Evolutionary conservation across 179 eudicot genomes (phyloP).

Genomic region (Gypsophila paniculata): DNA sequence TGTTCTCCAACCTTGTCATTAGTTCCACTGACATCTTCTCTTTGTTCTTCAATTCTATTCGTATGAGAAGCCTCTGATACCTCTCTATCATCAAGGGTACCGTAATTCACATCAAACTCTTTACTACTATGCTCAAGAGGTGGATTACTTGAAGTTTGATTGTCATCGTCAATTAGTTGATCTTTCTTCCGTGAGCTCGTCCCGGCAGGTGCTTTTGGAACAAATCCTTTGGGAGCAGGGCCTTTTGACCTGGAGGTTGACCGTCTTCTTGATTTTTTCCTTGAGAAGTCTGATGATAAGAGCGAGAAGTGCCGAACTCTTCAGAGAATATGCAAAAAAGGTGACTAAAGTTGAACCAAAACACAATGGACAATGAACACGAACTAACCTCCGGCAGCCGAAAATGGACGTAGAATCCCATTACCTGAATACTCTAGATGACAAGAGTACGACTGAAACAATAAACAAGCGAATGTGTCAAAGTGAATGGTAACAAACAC

Average conservation of each 20-base stretch:
- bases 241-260: constrained; percentile 47
- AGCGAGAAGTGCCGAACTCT: constrained; percentile 9
- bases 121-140: constrained; percentile 29
- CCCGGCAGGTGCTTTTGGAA: constrained; percentile 54
- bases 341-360: constrained; percentile 5
- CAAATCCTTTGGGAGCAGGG: constrained; percentile 56
- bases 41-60: constrained; percentile 30
- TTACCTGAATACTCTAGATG: constrained; percentile 31
- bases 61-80: constrained; percentile 23
- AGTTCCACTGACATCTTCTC: constrained; percentile 25
- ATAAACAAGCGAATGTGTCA: constrained; percentile 2
- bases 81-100: constrained; percentile 28
- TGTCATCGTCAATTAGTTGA: constrained; percentile 38
- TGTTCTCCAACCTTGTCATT: constrained; percentile 28
- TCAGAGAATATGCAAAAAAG: constrained; percentile 1
- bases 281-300: constrained; percentile 54
- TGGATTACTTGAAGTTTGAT: constrained; percentile 30
- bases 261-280: constrained; percentile 45
- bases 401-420: constrained; percentile 39
- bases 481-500: not conserved
- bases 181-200: constrained; percentile 43
- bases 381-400: constrained; percentile 69
- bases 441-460: constrained; percentile 51
- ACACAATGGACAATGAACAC: constrained; percentile 12
- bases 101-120: constrained; percentile 33